Evolutionary conservation across 2,329 filamentous ascomycete genomes (phyloP), one percentile per base, ranked within the genome.

Genomic region (Ascochyta fabae): DNA sequence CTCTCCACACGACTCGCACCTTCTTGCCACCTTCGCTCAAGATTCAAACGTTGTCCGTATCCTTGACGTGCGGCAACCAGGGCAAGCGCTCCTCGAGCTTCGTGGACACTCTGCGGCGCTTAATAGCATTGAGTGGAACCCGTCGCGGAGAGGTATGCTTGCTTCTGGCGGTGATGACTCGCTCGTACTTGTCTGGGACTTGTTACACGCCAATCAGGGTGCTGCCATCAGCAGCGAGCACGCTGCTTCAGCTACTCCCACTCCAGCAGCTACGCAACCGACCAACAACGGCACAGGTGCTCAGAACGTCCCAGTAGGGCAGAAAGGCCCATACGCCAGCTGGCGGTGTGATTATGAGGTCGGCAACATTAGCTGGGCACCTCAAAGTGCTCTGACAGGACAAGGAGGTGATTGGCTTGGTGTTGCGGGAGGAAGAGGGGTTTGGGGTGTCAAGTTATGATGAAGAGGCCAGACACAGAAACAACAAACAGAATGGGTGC

Each of bases 81-180:
- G 95, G 6, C 95, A 97, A 76, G 95, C 95, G 2, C 84, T 99
- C 4, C 85, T 99, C 24, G 95, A 99, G 74, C 86, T 99, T 34
- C 91, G 91, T 43, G 95, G 95, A 22, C 94, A 99, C 72, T 86
- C 87, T 22, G 90, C 91, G 4, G 78, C 91, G 7, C 85, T 99
- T 53, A 98, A 96, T 77, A 95, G 90, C 69, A 90, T 98, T 56
- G 95, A 99, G 78, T 99, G 95, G 95, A 96, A 92, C 8, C 94
- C 92, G 0, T 85, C 87, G 51, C 86, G 93, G 56, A 85, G 95
- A 67, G 95, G 95, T 23, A 90, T 93, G 62, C 85, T 99, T 16
- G 94, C 94, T 15, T 96, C 92, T 0, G 95, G 95, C 31, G 95
- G 84, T 6, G 95, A 99, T 69, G 95, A 99, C 75, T 94, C 88